Evolutionary conservation across 2,329 filamentous ascomycete genomes (phyloP), one percentile per base, ranked within the genome.

Genomic region (Hypoxylon sp.): DNA sequence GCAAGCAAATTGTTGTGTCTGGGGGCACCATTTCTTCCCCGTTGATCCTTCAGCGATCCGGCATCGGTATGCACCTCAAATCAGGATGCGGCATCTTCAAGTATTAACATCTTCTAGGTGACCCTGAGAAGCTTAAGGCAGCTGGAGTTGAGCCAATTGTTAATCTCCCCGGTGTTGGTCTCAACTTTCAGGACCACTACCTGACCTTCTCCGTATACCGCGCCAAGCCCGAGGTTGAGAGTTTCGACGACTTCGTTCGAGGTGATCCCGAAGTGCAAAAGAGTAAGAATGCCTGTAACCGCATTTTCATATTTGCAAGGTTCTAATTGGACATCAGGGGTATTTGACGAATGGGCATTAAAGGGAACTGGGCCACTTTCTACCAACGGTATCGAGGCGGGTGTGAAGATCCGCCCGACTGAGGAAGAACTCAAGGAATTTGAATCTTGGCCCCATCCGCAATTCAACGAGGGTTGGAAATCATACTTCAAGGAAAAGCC

Each of bases 401-500:
- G 91, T 71, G 91, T 93, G 67, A 94, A 94, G 83, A 86, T 93
- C 74, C 85, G 92, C 1, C 92, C 92, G 0, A 92, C 86, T 0
- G 83, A 88, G 65, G 80, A 90, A 49, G 92, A 94, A 74, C 83
- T 93, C 17, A 83, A 85, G 55, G 82, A 89, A 73, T 91, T 94
- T 79, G 89, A 91, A 76, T 85, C 79, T 5, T 93, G 92, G 91
- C 91, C 92, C 0, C 93, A 88, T 51, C 88, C 88, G 10, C 89
- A 93, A 58, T 95, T 95, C 82, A 86, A 85, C 49, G 85, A 87
- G 5, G 91, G 91, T 2, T 95, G 91, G 91, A 89, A 94, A 73
- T 90, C 87, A 59, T 94, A 95, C 82, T 95, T 94, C 80, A 91
- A 93, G 82, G 81, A 94, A 77, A 94, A 94, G 82, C 91, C 91